Evolutionary conservation across 805 yeast genomes (phyloP), one percentile per base, ranked within the genome.

Genomic region (Candida qinlingensis): DNA sequence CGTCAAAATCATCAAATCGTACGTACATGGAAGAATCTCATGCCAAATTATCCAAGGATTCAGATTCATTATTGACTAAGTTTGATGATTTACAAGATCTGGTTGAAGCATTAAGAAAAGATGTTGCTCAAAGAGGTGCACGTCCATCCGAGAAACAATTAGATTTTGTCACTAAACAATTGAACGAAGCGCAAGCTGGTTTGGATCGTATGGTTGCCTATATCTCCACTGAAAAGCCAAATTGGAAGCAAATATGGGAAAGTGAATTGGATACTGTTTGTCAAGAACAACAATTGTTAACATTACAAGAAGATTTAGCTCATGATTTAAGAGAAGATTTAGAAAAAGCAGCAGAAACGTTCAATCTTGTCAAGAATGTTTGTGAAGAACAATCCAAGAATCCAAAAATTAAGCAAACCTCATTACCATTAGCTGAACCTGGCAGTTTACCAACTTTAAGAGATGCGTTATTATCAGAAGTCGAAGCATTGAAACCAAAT

Each of bases 211-310:
- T 90, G 75, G 73, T 76, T n/a, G 68, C 67, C 5, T 89, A 79
- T 59, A 83, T 94, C 37, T 59, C 66, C 1, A 70, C 72, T 5
- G 98, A 90, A 61, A 86, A 86, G 54, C 83, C 90, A 6, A 81
- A 80, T 33, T 90, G 98, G 96, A 87, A 87, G 61, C 79, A 79
- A 55, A 83, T 88, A 7, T 92, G 99, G 97, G 97, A 91, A 62
- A 71, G 83, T 5, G 97, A 90, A 61, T 75, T 94, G 48, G 94
- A 89, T 52, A 83, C 84, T 36, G 92, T 94, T 11, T 85, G 96
- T 54, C 96, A 89, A 59, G 97, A 91, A 60, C 98, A 94, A 64
- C 95, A 92, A 55, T 89, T 89, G 64, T 81, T 91, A 68, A 87
- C 87, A 48, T 75, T 89, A 19, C 97, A 92, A 65, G 97, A 89